Conservation (phyloP, 805 yeast genomes). For the Metschnikowia baotianmanensis region DNA sequence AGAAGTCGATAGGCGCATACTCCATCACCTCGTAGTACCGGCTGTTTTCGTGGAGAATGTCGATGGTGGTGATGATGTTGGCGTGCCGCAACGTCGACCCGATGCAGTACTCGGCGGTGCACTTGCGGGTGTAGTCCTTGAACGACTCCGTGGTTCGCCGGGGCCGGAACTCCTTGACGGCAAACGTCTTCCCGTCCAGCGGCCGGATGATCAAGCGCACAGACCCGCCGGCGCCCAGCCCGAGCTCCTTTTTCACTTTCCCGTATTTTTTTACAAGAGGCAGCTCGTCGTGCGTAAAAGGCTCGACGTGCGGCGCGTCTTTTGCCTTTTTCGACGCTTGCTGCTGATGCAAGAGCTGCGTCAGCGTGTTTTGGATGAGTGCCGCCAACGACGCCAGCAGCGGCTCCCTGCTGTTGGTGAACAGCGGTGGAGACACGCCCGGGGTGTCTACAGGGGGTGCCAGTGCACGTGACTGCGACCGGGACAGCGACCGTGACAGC, state of each 20-base stretch:
- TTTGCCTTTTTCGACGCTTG: slow-evolving; percentile 22
- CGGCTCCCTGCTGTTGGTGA: slow-evolving; percentile 18
- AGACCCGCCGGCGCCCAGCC: slow-evolving; percentile 88
- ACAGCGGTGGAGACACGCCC: background rate
- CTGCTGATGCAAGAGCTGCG: slow-evolving; percentile 25
- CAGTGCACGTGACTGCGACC: background rate
- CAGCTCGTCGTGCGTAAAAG: slow-evolving; percentile 23
- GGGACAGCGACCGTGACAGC: too few relatives aligned
- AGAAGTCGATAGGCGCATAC: slow-evolving; percentile 82
- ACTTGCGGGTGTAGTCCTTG: slow-evolving; percentile 79
- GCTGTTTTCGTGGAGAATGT: slow-evolving; percentile 65
- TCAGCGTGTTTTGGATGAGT: slow-evolving; percentile 19
- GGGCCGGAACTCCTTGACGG: slow-evolving; percentile 79
- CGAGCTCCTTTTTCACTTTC: slow-evolving; percentile 68
- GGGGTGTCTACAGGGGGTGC: too few relatives aligned
- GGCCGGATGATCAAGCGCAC: slow-evolving; percentile 71
- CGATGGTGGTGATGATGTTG: slow-evolving; percentile 74
- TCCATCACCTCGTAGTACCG: slow-evolving; percentile 92
- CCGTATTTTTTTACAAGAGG: slow-evolving; percentile 57
- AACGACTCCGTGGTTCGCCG: slow-evolving; percentile 66
- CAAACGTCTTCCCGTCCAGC: slow-evolving; percentile 68
- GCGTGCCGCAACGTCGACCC: slow-evolving; percentile 83
- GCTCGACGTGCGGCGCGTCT: slow-evolving; percentile 16
- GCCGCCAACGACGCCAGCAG: slow-evolving; percentile 19
- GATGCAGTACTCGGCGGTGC: slow-evolving; percentile 85